Conservation (phyloP, 2,329 filamentous ascomycete genomes). For the Apiospora aurea region DNA sequence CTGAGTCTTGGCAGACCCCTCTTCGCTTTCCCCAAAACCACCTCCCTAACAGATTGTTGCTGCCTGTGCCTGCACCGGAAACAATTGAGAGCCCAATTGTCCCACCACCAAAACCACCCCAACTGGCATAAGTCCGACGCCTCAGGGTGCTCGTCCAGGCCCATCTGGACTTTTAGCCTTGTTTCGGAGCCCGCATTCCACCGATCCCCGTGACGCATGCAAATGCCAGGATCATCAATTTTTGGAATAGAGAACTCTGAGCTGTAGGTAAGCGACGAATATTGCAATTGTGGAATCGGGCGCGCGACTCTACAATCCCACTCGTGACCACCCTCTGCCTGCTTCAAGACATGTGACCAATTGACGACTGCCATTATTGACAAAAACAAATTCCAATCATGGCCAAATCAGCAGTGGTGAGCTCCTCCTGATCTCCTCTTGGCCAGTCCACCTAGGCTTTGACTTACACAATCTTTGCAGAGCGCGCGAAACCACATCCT, state of each 20-base stretch:
- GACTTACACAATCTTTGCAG: conserved; percentile 38
- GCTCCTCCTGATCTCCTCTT: neutral
- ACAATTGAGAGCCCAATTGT: neutral
- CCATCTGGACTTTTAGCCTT: neutral
- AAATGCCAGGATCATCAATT: conserved; percentile 21
- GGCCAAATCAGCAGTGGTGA: conserved; percentile 28
- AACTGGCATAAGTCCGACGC: conserved; percentile 7
- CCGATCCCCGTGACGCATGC: conserved; percentile 18
- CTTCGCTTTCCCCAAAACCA: neutral
- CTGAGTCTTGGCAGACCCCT: neutral
- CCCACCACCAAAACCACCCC: neutral
- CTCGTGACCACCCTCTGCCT: conserved; percentile 4
- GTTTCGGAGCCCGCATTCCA: conserved; percentile 16
- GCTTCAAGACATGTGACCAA: conserved; percentile 15
- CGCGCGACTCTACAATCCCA: conserved; percentile 5
- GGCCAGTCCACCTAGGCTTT: neutral
- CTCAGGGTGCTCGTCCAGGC: neutral
- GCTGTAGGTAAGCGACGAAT: neutral
- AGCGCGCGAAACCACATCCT: conserved; percentile 55
- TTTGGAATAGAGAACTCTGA: conserved; percentile 1
- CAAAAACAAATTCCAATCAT: conserved; percentile 17
- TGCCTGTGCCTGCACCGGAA: neutral
- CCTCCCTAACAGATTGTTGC: neutral
- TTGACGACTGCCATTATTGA: conserved; percentile 14
- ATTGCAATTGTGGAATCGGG: neutral